Base-by-base conservation (phyloP, 2,329 filamentous ascomycete species). In the Colletotrichum euphorbiae region DNA sequence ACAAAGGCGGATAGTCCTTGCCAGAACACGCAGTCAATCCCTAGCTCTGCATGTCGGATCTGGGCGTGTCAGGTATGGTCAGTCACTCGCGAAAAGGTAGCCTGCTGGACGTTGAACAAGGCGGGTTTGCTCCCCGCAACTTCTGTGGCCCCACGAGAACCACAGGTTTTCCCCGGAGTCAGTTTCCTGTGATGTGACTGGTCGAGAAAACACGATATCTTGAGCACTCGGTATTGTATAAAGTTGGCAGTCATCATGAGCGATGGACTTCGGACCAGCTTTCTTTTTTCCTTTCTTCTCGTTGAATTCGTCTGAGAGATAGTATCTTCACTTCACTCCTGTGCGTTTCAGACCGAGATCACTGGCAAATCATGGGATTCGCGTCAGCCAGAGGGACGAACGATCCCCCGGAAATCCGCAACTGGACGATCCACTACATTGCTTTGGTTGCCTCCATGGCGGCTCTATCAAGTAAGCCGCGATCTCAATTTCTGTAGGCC, bases 301-400 rank as follows among this genome's bases (percentile, higher is more conserved):
- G 24, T 24, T 24, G 24, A 24, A 24, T 24, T 24, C 24, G 24
- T 4, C 24, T 24, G 4, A 24, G 24, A 24, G 24, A 24, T 24
- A 24, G 3, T 24, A 24, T 24, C 24, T 5, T 24, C 24, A 24
- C 24, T 24, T 24, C 24, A 24, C 24, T 24, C 1, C 24, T 24
- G 24, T 24, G 24, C 24, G 24, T 24, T 24, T 24, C 24, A 24
- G 24, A 24, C 24, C 24, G 4, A 24, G 24, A 24, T 24, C 24
- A 13, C 33, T 3, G 9, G 33, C 33, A 38, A 8, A 59, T 6
- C 28, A 59, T 59, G 56, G 56, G 56, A 11, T 59, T 59, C 31
- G 56, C 43, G n/a, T n/a, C 56, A 21, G 76, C 78, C 51, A 83
- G 82, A 76, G 78, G 76, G 69, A 77, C 76, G 48, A 71, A 72